Conservation (phyloP, 2,329 filamentous ascomycete genomes). For the Cytospora chrysosperma region DNA sequence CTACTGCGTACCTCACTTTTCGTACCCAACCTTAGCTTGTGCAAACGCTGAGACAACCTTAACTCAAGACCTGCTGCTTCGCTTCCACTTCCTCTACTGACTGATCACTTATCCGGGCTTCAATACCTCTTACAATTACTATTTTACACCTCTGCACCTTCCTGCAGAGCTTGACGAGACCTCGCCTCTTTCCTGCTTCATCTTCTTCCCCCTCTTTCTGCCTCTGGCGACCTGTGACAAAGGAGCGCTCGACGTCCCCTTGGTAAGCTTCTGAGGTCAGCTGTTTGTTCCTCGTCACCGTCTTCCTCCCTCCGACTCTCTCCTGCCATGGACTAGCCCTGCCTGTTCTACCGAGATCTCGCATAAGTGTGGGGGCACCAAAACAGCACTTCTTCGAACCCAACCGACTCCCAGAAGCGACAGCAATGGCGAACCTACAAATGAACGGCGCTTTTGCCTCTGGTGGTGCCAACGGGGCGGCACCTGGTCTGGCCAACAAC, state of each 20-base stretch:
- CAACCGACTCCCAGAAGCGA: slow-evolving; percentile 2
- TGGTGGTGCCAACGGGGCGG: slow-evolving; percentile 21
- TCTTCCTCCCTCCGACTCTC: background rate
- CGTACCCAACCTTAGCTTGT: slow-evolving; percentile 5
- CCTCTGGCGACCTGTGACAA: background rate
- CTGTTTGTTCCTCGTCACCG: background rate
- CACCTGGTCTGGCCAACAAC: slow-evolving; percentile 30
- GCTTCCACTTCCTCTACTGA: background rate
- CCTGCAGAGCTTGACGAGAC: background rate
- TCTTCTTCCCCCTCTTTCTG: background rate
- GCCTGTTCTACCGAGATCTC: slow-evolving; percentile 11
- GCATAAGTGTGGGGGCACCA: slow-evolving; percentile 18
- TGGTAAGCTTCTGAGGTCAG: slow-evolving; percentile 7
- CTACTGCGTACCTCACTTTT: slow-evolving; percentile 7
- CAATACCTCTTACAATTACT: background rate
- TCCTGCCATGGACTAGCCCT: slow-evolving; percentile 24
- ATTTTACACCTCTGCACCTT: background rate
- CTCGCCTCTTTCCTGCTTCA: background rate
- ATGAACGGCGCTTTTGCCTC: slow-evolving; percentile 24
- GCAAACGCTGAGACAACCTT: background rate
- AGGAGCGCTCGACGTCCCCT: background rate
- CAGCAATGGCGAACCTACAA: slow-evolving; percentile 20
- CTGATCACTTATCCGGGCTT: background rate
- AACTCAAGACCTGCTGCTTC: background rate
- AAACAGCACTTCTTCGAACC: slow-evolving; percentile 6